Conservation (phyloP, 352 stramenopile species). For the Phytophthora pluvialis region DNA sequence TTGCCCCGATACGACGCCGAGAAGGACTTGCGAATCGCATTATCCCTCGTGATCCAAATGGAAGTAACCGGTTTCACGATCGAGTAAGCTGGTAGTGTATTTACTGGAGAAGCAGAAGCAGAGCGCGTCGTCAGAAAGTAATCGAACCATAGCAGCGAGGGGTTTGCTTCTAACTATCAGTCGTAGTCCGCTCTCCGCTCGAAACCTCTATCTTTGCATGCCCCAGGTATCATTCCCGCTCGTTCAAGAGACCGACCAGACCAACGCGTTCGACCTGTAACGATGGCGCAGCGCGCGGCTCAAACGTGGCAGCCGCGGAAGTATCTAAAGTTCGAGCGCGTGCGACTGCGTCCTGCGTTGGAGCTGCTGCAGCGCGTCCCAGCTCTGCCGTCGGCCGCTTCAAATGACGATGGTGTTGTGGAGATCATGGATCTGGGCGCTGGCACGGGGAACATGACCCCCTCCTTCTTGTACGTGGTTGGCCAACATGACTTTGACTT, state of each 20-base stretch:
- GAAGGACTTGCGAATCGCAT: constrained; percentile 78
- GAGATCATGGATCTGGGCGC: constrained; percentile 66
- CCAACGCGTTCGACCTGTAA: background rate
- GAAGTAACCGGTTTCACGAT: constrained; percentile 89
- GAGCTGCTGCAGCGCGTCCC: constrained; percentile 63
- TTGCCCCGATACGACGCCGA: constrained; percentile 76
- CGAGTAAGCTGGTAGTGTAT: constrained; percentile 59
- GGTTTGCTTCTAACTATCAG: constrained; percentile 25
- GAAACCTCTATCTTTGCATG: background rate
- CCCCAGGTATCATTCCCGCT: constrained; percentile 1
- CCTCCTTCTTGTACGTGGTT: constrained; percentile 55
- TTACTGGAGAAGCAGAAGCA: constrained; percentile 32
- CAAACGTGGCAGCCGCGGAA: constrained; percentile 60
- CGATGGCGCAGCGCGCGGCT: constrained; percentile 19
- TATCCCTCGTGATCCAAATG: constrained; percentile 89
- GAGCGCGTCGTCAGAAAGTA: constrained; percentile 28
- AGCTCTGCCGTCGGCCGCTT: constrained; percentile 14
- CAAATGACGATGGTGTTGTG: constrained; percentile 10
- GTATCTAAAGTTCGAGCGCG: constrained; percentile 65
- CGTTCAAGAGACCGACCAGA: constrained; percentile 4
- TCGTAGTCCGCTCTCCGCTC: too few species aligned
- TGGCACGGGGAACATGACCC: constrained; percentile 71
- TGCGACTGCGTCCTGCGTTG: constrained; percentile 61
- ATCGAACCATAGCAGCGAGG: constrained; percentile 33
- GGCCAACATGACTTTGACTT: background rate